Percentiles rank a stretch among this genome's conserved stretches.
These are phyloP conservation scores for Pestalotiopsis sp. DNA, from an alignment of 2,329 filamentous ascomycete species.

Conservation along the genomic window DNA sequence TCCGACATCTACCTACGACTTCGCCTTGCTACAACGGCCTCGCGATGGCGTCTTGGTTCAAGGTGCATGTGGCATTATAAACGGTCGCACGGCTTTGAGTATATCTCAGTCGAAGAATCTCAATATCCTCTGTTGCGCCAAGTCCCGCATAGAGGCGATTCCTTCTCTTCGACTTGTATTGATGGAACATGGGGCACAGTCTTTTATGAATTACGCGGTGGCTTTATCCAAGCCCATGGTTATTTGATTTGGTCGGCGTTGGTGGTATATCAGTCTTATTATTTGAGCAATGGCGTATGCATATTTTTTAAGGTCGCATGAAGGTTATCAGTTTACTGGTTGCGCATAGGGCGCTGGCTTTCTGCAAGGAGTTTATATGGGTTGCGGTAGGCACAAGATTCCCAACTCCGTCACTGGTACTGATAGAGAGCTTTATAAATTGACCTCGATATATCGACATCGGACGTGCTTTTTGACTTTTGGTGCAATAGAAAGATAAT, in stretches of 20 bases:
- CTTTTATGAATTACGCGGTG: neutral
- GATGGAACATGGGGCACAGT: neutral
- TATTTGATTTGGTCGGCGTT: neutral
- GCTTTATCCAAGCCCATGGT: neutral
- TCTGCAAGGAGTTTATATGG: neutral
- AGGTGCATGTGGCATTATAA: neutral
- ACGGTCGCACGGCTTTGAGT: neutral
- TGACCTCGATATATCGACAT: neutral
- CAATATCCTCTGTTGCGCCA: neutral
- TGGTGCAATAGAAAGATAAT: too few species aligned
- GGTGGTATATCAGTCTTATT: neutral
- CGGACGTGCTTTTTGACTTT: too few species aligned
- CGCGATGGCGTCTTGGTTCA: neutral
- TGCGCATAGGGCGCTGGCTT: neutral
- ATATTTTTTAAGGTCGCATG: neutral
- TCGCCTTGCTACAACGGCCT: neutral
- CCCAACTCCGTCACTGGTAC: slow-evolving; percentile 1
- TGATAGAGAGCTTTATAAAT: slow-evolving; percentile 5
- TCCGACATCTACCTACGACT: neutral
- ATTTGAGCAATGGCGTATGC: neutral
- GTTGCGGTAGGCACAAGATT: neutral
- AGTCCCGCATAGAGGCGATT: neutral
- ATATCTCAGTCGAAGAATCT: too few species aligned
- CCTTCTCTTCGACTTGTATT: neutral
- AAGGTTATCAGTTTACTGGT: neutral